These are phyloP conservation scores for Pichia kluyveri DNA, from an alignment of 805 yeast species.

Conservation along the genomic window DNA sequence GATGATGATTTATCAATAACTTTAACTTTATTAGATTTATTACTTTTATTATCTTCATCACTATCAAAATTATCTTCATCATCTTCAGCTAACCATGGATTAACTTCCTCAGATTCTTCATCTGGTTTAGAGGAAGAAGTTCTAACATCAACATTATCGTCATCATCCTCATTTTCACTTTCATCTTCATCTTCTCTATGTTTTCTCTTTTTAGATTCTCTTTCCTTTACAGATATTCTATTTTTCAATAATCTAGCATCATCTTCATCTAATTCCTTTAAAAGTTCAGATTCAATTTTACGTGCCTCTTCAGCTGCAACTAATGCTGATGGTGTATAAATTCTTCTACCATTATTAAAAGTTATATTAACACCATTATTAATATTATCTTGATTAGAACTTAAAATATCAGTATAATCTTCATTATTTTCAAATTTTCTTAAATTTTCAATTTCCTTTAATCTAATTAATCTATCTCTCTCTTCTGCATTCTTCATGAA, in stretches of 20 bases:
- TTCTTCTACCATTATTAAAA: slow-evolving; percentile 71
- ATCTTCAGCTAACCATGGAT: slow-evolving; percentile 43
- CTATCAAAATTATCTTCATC: slow-evolving; percentile 13
- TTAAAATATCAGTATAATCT: slow-evolving; percentile 29
- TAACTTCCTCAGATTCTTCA: slow-evolving; percentile 22
- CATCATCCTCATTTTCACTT: background rate
- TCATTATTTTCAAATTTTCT: slow-evolving; percentile 37
- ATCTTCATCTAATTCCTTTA: slow-evolving; percentile 42
- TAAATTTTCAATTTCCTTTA: slow-evolving; percentile 40
- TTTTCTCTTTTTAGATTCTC: slow-evolving; percentile 3
- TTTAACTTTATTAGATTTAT: slow-evolving; percentile 37
- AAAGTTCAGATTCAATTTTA: slow-evolving; percentile 27
- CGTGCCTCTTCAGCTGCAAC: slow-evolving; percentile 29
- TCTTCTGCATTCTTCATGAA: slow-evolving; percentile 90
- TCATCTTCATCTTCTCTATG: slow-evolving; percentile 1
- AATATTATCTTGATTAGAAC: slow-evolving; percentile 32
- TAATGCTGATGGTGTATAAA: slow-evolving; percentile 58
- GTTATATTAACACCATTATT: slow-evolving; percentile 42
- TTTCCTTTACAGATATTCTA: slow-evolving; percentile 23
- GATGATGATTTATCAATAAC: slow-evolving; percentile 44
- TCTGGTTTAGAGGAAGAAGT: background rate
- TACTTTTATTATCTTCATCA: slow-evolving; percentile 10
- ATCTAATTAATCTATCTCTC: slow-evolving; percentile 51
- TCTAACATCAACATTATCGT: background rate
- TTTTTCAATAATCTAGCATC: slow-evolving; percentile 37